phyloP scores from a whole-genome alignment of 306 rosid species.

The Sphenostylis stenocarpa region DNA sequence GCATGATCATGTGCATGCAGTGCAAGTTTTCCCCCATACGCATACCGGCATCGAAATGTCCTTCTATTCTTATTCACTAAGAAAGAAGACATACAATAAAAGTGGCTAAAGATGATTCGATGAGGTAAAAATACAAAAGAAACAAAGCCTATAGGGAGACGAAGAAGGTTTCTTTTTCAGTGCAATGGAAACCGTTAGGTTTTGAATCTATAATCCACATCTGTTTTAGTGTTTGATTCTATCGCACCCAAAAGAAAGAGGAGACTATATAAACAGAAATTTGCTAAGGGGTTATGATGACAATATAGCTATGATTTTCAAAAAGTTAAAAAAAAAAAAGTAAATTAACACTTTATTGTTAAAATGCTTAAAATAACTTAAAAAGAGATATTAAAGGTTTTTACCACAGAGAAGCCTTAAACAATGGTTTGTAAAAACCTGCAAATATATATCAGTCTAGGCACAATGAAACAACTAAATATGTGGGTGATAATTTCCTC shows the following conservation, averaged over 20 bases:
- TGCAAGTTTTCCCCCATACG: not conserved
- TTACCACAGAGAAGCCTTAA: not conserved
- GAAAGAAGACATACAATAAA: constrained; percentile 13
- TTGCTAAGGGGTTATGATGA: not conserved
- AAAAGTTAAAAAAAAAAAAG: not conserved
- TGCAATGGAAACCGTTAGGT: constrained; percentile 13
- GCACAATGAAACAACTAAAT: not conserved
- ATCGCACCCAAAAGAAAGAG: not conserved
- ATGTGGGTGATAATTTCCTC: not conserved
- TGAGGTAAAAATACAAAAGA: constrained; percentile 7
- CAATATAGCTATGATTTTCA: too few relatives aligned
- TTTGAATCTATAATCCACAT: constrained; percentile 6
- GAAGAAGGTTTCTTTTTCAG: constrained; percentile 19
- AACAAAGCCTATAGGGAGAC: not conserved
- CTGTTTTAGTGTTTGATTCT: not conserved
- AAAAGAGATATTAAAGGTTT: not conserved
- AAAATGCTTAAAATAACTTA: not conserved
- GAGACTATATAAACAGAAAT: not conserved
- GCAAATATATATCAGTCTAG: not conserved
- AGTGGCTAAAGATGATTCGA: not conserved
- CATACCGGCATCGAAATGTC: not conserved
- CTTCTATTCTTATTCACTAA: constrained; percentile 10
- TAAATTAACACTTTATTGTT: not conserved
- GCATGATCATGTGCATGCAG: constrained; percentile 19
- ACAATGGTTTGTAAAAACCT: not conserved